These are phyloP conservation scores for Perkinsus olseni DNA, from an alignment of 169 alveolate genomes.

Conservation along the genomic window DNA sequence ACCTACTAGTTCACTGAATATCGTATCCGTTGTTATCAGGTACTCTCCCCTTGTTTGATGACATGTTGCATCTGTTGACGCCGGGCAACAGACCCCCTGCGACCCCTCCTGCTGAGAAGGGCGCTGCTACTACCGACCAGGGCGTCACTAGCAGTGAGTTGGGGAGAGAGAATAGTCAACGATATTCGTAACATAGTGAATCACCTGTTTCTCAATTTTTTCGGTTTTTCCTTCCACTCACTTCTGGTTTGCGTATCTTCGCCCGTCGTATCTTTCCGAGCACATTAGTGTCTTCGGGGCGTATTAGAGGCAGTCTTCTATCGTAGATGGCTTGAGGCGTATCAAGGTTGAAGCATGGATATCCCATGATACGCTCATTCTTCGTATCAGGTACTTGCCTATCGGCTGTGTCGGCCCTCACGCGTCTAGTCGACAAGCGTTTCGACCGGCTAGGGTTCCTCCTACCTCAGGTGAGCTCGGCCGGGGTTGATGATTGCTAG, in stretches of 20 bases:
- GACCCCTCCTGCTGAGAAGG: background rate
- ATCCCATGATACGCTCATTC: background rate
- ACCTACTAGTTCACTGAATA: too few species aligned
- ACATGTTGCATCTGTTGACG: background rate
- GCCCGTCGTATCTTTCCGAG: too few species aligned
- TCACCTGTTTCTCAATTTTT: too few species aligned
- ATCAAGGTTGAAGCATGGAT: too few species aligned
- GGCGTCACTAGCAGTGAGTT: background rate
- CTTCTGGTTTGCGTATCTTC: too few species aligned
- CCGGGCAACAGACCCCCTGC: background rate
- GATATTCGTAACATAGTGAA: too few species aligned
- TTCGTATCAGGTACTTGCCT: background rate
- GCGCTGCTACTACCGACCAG: background rate
- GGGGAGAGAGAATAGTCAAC: too few species aligned
- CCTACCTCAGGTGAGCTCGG: background rate
- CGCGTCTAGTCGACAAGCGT: background rate
- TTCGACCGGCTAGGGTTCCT: background rate
- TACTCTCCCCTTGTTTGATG: conserved; percentile 8
- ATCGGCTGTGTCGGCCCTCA: background rate
- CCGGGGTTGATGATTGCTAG: background rate
- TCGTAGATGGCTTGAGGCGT: too few species aligned
- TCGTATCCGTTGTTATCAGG: background rate
- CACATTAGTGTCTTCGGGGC: too few species aligned
- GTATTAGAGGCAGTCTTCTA: too few species aligned
- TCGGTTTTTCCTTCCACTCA: too few species aligned